Conservation (phyloP, 2,329 filamentous ascomycete genomes). For the Keithomyces neogunnii region DNA sequence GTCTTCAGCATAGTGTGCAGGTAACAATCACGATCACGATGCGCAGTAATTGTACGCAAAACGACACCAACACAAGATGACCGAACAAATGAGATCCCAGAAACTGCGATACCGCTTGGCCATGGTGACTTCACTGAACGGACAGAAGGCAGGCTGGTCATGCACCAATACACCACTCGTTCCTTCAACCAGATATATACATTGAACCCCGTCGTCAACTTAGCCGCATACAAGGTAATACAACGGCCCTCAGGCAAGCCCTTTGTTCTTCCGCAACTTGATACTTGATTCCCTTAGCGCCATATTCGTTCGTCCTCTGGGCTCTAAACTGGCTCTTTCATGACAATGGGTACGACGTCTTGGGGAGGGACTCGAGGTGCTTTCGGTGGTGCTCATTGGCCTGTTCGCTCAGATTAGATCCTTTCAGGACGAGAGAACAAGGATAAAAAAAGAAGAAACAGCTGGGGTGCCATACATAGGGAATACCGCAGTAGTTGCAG, state of each 20-base stretch:
- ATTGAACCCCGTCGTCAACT: not conserved
- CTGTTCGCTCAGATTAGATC: slow-evolving; percentile 34
- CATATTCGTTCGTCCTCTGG: not conserved
- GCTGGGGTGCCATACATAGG: slow-evolving; percentile 61
- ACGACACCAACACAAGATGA: too few species aligned
- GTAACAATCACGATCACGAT: not conserved
- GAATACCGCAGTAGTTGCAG: slow-evolving; percentile 90
- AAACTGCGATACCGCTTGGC: not conserved
- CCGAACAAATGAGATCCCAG: not conserved
- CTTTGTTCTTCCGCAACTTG: not conserved
- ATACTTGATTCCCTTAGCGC: not conserved
- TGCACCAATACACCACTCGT: not conserved
- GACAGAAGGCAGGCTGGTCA: not conserved
- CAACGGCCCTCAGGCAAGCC: not conserved
- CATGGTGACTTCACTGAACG: not conserved
- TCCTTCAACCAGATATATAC: not conserved
- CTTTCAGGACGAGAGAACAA: not conserved
- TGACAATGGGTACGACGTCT: slow-evolving; percentile 72
- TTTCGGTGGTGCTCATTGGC: slow-evolving; percentile 83
- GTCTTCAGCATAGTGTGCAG: too few species aligned
- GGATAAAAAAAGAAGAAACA: not conserved
- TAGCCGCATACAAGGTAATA: not conserved
- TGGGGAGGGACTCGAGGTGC: slow-evolving; percentile 72
- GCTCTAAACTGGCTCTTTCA: slow-evolving; percentile 16
- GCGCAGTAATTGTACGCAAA: too few species aligned